phyloP scores from a whole-genome alignment of 148 eudicot genomes.

The Linanthus parryae region DNA sequence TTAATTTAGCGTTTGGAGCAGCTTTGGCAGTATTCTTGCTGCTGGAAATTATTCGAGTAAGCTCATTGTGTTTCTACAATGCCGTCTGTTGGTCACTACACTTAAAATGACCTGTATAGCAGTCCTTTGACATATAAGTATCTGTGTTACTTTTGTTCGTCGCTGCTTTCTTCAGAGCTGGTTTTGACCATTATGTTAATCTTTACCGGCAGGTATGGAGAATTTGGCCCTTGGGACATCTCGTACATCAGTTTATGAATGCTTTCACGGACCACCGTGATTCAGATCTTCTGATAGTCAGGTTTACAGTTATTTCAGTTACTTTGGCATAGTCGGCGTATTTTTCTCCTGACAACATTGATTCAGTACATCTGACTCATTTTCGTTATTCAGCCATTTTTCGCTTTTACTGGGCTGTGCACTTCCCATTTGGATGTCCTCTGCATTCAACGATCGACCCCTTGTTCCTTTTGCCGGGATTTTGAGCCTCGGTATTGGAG shows the following conservation, averaged over 20 bases:
- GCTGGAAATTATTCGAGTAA: constrained; percentile 89
- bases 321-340: no score
- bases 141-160: no score
- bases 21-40: constrained; percentile 86
- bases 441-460: constrained; percentile 91
- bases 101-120: background rate
- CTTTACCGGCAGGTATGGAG: constrained; percentile 77
- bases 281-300: constrained; percentile 86
- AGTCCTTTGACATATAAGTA: constrained; percentile 2
- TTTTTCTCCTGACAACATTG: no score
- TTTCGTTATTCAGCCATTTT: constrained; percentile 60
- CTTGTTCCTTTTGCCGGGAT: constrained; percentile 99
- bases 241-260: constrained; percentile 86
- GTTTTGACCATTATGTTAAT: constrained; percentile 3
- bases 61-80: constrained; percentile 19
- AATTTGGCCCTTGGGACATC: constrained; percentile 85
- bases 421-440: constrained; percentile 92
- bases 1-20: constrained; percentile 89
- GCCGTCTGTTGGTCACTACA: no score
- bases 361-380: no score
- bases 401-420: constrained; percentile 98
- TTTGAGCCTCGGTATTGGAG: constrained; percentile 98
- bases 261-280: constrained; percentile 99
- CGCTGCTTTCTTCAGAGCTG: no score
- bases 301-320: constrained; percentile 37